These are phyloP conservation scores for Ceratonia siliqua DNA, from an alignment of 306 rosid species.

Conservation along the genomic window DNA sequence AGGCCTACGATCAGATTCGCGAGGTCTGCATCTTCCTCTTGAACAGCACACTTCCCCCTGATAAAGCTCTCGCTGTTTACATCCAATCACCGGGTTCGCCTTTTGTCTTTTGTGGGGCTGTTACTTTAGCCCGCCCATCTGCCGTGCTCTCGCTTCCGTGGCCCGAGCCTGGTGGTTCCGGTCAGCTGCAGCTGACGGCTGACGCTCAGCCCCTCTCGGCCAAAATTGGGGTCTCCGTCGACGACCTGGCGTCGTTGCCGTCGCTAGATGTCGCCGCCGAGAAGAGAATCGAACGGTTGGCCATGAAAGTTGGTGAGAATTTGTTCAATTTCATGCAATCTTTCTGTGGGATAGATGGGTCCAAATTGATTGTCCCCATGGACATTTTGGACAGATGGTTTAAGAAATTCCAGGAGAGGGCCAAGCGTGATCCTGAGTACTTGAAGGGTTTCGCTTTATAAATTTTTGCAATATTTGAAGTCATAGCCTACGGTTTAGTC, in stretches of 20 bases:
- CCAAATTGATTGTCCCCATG: slow-evolving; percentile 85
- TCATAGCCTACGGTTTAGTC: too few relatives aligned
- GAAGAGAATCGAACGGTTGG: slow-evolving; percentile 68
- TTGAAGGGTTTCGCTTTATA: slow-evolving; percentile 69
- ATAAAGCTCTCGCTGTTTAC: slow-evolving; percentile 85
- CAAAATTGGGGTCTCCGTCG: slow-evolving; percentile 90
- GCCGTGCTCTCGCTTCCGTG: slow-evolving; percentile 71
- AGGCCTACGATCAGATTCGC: slow-evolving; percentile 73
- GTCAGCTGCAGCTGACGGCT: slow-evolving; percentile 61
- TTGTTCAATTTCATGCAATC: slow-evolving; percentile 94
- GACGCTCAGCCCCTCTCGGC: slow-evolving; percentile 71
- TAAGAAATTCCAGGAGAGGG: slow-evolving; percentile 82
- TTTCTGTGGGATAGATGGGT: slow-evolving; percentile 86
- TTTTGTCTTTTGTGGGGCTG: slow-evolving; percentile 78
- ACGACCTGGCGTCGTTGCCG: slow-evolving; percentile 78
- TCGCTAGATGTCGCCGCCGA: slow-evolving; percentile 77
- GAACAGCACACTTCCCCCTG: slow-evolving; percentile 82
- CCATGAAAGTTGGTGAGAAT: slow-evolving; percentile 86
- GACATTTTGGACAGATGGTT: slow-evolving; percentile 94
- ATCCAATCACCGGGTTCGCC: slow-evolving; percentile 86
- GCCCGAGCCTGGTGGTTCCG: slow-evolving; percentile 67
- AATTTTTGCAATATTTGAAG: neutral
- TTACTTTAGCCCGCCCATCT: slow-evolving; percentile 75
- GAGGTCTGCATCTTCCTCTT: slow-evolving; percentile 85
- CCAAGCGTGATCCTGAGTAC: slow-evolving; percentile 84